A percentile compares a stretch with the other conserved stretches of the same genome.
Evolutionary conservation across 2,329 filamentous ascomycete species (phyloP).

Genomic region (Fusarium setosum): DNA sequence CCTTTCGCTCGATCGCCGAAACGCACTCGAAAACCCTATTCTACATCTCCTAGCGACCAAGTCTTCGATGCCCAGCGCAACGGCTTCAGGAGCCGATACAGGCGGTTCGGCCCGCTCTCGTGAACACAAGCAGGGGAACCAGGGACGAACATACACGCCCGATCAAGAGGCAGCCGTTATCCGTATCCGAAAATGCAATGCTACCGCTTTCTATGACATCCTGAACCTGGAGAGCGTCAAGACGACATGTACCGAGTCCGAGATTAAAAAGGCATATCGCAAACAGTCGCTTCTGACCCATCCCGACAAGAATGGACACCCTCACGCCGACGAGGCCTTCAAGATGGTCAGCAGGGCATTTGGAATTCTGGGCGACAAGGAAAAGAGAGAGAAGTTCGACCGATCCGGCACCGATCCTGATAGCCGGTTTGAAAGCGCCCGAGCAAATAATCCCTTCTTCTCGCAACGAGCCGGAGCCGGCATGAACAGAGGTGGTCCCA

Average conservation of each 20-base stretch:
- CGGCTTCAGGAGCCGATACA: constrained; percentile 65
- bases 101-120: constrained; percentile 61
- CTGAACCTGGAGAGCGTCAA: constrained; percentile 76
- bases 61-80: constrained; percentile 57
- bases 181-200: constrained; percentile 84
- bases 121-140: constrained; percentile 81
- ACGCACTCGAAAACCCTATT: background rate
- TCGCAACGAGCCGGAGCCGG: constrained; percentile 57
- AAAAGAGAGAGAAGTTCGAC: constrained; percentile 88
- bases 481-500: constrained; percentile 64
- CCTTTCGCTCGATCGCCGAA: constrained; percentile 9
- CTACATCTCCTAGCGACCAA: constrained; percentile 6
- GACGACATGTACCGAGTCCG: constrained; percentile 76
- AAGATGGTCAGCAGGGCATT: constrained; percentile 98
- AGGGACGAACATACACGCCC: constrained; percentile 81
- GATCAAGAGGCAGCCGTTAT: constrained; percentile 94
- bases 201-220: constrained; percentile 97
- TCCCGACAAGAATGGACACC: constrained; percentile 98
- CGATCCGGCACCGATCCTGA: constrained; percentile 93
- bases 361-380: constrained; percentile 89
- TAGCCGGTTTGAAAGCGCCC: constrained; percentile 78
- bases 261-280: constrained; percentile 98
- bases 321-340: constrained; percentile 96
- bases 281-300: constrained; percentile 95
- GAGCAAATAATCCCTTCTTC: constrained; percentile 74